phyloP scores from a whole-genome alignment of 75 land plant genomes.

The Chamaecyparis obtusa region DNA sequence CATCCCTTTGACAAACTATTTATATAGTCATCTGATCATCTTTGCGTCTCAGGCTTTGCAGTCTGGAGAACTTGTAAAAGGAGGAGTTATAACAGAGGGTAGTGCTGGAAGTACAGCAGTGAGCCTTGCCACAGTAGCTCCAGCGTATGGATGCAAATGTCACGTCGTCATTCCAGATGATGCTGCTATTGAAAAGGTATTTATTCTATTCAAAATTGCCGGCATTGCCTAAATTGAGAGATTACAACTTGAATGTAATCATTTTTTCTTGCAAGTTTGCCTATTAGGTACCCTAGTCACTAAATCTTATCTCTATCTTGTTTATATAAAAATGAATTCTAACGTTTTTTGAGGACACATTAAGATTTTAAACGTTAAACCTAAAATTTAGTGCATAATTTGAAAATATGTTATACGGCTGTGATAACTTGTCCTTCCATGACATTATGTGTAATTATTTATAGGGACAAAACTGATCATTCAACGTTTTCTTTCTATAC shows the following conservation, averaged over 20 bases:
- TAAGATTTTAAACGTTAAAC: not conserved
- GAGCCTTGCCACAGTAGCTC: conserved; percentile 92
- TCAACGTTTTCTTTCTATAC: too few species aligned
- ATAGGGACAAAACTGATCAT: too few species aligned
- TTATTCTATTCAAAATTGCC: not conserved
- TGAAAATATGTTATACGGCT: not conserved
- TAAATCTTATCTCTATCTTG: not conserved
- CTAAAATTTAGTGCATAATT: not conserved
- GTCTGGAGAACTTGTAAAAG: conserved; percentile 67
- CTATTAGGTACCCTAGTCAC: not conserved
- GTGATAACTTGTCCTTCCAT: not conserved
- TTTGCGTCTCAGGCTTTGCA: conserved; percentile 64
- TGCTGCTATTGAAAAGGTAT: conserved; percentile 98
- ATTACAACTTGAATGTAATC: not conserved
- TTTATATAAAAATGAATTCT: not conserved
- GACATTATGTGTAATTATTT: too few species aligned
- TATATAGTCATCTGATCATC: not conserved
- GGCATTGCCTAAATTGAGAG: not conserved
- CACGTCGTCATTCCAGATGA: conserved; percentile 99
- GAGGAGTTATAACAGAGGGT: conserved; percentile 94
- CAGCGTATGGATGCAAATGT: conserved; percentile 94
- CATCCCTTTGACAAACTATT: not conserved
- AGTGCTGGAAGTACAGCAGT: conserved; percentile 99
- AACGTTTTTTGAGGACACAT: not conserved
- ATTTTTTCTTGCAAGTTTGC: conserved; percentile 2